Percentiles rank a stretch among this genome's conserved stretches.
These are phyloP conservation scores for Stereum hirsutum DNA, from an alignment of 1,284 basidiomycete genomes.

Conservation along the genomic window DNA sequence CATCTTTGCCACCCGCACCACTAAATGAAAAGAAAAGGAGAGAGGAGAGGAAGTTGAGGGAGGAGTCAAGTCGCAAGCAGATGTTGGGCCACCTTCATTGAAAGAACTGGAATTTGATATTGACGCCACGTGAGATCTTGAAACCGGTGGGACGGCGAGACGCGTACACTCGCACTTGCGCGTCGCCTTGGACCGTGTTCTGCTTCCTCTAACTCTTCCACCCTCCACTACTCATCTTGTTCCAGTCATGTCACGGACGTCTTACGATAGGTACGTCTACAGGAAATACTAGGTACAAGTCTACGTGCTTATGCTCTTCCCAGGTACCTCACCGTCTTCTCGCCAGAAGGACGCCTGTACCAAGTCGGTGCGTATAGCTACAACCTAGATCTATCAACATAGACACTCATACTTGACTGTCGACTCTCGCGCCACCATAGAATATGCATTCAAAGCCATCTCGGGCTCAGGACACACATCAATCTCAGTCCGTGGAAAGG, in stretches of 20 bases:
- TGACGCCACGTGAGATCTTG: background rate
- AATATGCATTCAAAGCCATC: slow-evolving; percentile 99
- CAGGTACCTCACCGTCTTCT: slow-evolving; percentile 90
- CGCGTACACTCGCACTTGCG: slow-evolving; percentile 3
- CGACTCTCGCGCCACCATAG: slow-evolving; percentile 28
- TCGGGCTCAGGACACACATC: slow-evolving; percentile 94
- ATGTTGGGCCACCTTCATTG: background rate
- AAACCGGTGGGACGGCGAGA: background rate
- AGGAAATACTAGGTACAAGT: background rate
- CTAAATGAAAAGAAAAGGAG: background rate
- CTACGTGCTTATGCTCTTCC: background rate
- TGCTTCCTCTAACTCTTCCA: background rate
- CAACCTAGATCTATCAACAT: background rate
- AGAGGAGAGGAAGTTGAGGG: background rate
- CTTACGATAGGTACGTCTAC: slow-evolving; percentile 58
- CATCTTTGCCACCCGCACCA: slow-evolving; percentile 30
- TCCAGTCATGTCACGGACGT: slow-evolving; percentile 70
- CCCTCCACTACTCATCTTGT: background rate
- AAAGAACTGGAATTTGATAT: background rate
- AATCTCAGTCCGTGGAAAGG: slow-evolving; percentile 88
- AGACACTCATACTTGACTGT: slow-evolving; percentile 1
- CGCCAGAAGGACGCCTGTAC: slow-evolving; percentile 89
- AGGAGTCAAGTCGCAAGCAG: background rate
- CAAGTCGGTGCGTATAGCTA: slow-evolving; percentile 79
- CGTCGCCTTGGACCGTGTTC: background rate